phyloP scores from a whole-genome alignment of 805 yeast genomes.

The Candida sonorensis region DNA sequence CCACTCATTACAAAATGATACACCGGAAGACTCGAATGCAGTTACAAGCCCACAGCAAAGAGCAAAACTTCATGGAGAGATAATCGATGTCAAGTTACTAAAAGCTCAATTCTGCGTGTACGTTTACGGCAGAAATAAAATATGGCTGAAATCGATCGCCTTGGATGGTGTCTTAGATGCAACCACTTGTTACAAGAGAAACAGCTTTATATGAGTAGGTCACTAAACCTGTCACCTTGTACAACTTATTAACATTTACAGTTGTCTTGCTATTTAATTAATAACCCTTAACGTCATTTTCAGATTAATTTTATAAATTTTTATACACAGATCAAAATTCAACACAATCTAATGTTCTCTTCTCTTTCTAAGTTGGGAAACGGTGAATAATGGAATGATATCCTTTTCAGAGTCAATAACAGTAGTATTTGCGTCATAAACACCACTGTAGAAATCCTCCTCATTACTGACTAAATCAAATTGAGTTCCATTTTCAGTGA shows the following conservation, averaged over 20 bases:
- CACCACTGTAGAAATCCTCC: slow-evolving; percentile 24
- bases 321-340: too few relatives aligned
- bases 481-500: slow-evolving; percentile 19
- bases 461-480: slow-evolving; percentile 6
- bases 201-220: slow-evolving; percentile 17
- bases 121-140: slow-evolving; percentile 10
- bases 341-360: slow-evolving; percentile 61
- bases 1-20: too few relatives aligned
- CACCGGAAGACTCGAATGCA: too few relatives aligned
- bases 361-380: slow-evolving; percentile 51
- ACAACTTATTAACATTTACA: background rate
- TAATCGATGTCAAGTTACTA: slow-evolving; percentile 36
- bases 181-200: slow-evolving; percentile 13
- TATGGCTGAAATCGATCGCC: slow-evolving; percentile 22
- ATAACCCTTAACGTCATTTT: too few relatives aligned
- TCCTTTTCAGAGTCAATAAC: slow-evolving; percentile 30
- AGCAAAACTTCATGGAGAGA: slow-evolving; percentile 31
- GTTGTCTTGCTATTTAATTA: too few relatives aligned
- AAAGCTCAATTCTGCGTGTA: slow-evolving; percentile 37
- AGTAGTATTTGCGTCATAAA: slow-evolving; percentile 28
- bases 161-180: slow-evolving; percentile 24
- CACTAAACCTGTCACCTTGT: too few relatives aligned
- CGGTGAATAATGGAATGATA: slow-evolving; percentile 47
- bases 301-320: too few relatives aligned
- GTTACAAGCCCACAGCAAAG: too few relatives aligned